Evolutionary conservation across 768 basidiomycete species (phyloP).

Genomic region (Boletus pseudo-olivaceus): DNA sequence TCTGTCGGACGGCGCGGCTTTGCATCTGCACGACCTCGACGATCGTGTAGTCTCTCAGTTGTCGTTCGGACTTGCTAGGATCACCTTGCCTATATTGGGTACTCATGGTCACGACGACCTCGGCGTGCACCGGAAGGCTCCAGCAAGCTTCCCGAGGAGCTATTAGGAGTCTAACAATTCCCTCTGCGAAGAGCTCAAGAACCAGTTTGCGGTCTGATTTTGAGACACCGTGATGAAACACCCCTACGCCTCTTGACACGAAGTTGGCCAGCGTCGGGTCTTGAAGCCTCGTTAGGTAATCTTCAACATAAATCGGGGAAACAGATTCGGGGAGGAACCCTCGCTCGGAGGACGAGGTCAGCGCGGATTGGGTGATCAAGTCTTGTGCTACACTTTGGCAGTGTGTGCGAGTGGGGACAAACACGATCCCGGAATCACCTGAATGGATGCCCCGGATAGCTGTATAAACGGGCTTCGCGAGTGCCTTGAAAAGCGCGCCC

Average conservation of each 20-base stretch:
- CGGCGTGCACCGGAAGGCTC: conserved; percentile 82
- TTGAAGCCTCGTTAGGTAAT: conserved; percentile 53
- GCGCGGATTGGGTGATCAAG: conserved; percentile 82
- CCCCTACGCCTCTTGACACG: conserved; percentile 80
- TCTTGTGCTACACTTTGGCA: conserved; percentile 74
- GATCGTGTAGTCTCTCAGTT: conserved; percentile 75
- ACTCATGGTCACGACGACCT: conserved; percentile 84
- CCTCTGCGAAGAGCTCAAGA: conserved; percentile 78
- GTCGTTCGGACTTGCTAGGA: conserved; percentile 51
- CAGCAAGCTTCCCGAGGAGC: conserved; percentile 83
- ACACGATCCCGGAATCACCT: conserved; percentile 64
- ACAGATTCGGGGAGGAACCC: conserved; percentile 62
- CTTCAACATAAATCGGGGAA: conserved; percentile 54
- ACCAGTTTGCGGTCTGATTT: conserved; percentile 67
- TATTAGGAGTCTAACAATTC: conserved; percentile 75
- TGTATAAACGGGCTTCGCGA: conserved; percentile 85
- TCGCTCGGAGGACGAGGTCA: conserved; percentile 62
- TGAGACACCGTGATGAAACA: conserved; percentile 74
- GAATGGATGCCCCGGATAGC: conserved; percentile 52
- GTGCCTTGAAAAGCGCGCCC: conserved; percentile 80
- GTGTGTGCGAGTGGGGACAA: conserved; percentile 83
- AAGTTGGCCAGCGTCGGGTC: conserved; percentile 66
- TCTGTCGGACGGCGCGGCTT: conserved; percentile 70
- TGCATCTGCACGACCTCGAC: conserved; percentile 91
- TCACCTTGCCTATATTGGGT: conserved; percentile 74